Evolutionary conservation across 2,329 filamentous ascomycete species (phyloP).

Genomic region (Paramyrothecium sp.): DNA sequence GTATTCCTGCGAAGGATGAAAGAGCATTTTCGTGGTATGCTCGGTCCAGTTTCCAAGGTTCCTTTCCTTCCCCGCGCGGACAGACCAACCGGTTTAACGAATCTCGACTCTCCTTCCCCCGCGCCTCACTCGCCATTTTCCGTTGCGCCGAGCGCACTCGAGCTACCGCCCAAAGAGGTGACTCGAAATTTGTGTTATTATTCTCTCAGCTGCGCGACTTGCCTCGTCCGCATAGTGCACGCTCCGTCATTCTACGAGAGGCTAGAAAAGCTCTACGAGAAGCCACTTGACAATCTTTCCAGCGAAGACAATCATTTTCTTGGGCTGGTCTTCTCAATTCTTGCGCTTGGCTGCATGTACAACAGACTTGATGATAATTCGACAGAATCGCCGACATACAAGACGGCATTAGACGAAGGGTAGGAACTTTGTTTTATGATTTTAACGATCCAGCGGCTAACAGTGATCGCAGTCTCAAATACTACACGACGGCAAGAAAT

Average conservation of each 20-base stretch:
- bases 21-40: conserved; percentile 78
- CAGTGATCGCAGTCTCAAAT: conserved; percentile 59
- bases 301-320: conserved; percentile 67
- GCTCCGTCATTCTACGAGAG: conserved; percentile 76
- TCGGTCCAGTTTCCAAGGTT: conserved; percentile 62
- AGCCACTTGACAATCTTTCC: conserved; percentile 58
- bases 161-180: conserved; percentile 66
- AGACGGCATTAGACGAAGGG: conserved; percentile 55
- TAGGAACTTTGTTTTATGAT: conserved; percentile 25
- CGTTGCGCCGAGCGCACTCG: conserved; percentile 51
- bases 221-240: conserved; percentile 70
- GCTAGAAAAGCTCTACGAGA: conserved; percentile 76
- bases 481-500: conserved; percentile 66
- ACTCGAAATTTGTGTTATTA: conserved; percentile 54
- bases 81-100: conserved; percentile 46
- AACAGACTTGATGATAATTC: conserved; percentile 53
- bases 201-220: conserved; percentile 56
- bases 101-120: conserved; percentile 69
- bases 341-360: conserved; percentile 74
- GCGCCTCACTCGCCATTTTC: conserved; percentile 62
- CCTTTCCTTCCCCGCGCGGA: conserved; percentile 56
- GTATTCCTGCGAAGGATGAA: conserved; percentile 86
- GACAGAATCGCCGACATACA: conserved; percentile 47
- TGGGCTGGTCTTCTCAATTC: conserved; percentile 67
- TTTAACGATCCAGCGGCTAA: conserved; percentile 15